These are phyloP conservation scores for Phylloporus rhodoxanthus DNA, from an alignment of 768 basidiomycete species.

Conservation along the genomic window DNA sequence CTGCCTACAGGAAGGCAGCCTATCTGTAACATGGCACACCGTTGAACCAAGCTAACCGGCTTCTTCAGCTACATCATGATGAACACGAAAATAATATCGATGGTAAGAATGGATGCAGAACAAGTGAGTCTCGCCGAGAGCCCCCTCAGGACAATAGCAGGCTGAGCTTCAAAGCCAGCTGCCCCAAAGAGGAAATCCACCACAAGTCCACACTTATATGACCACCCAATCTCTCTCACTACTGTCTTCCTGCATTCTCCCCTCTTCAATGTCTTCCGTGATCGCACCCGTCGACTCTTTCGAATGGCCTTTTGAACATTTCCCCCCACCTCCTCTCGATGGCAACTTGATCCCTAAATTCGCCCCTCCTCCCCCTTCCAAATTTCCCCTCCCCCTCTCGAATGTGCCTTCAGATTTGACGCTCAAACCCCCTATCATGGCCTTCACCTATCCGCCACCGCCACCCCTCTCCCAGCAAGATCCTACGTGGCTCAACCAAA, in stretches of 20 bases:
- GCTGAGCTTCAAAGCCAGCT: neutral
- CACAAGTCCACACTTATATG: neutral
- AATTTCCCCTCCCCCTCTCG: constrained; percentile 9
- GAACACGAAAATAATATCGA: too few relatives aligned
- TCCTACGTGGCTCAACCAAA: constrained; percentile 23
- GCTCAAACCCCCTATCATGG: constrained; percentile 27
- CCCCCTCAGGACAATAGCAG: too few relatives aligned
- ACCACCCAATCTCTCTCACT: too few relatives aligned
- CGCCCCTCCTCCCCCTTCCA: constrained; percentile 16
- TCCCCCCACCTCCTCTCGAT: constrained; percentile 23
- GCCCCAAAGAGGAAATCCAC: neutral
- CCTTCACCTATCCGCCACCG: constrained; percentile 24
- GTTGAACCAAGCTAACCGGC: too few relatives aligned
- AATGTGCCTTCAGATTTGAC: constrained; percentile 2
- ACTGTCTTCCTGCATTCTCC: neutral
- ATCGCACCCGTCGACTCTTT: neutral
- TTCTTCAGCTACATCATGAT: too few relatives aligned
- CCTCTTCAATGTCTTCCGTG: constrained; percentile 2
- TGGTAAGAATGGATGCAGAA: too few relatives aligned
- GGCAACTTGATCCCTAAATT: constrained; percentile 24
- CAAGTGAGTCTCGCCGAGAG: too few relatives aligned
- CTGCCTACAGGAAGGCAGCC: too few relatives aligned
- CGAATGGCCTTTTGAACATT: constrained; percentile 26
- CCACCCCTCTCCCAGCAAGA: constrained; percentile 22
- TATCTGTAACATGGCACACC: too few relatives aligned